These are phyloP conservation scores for Candida anutae DNA, from an alignment of 1,139 yeast species.

Conservation along the genomic window DNA sequence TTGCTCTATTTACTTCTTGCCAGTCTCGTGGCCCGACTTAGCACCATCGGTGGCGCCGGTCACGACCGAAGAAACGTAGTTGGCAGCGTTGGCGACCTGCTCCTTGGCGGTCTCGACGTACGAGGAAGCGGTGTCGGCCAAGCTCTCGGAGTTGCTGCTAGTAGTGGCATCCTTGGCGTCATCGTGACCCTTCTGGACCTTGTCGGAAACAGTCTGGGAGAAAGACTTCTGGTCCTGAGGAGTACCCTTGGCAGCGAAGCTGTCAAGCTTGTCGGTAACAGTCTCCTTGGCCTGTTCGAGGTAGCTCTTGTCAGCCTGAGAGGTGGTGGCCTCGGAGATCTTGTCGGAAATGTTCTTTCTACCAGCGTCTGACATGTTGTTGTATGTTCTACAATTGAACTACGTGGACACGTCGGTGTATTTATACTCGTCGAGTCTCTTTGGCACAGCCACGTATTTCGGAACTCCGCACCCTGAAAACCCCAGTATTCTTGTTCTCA, in stretches of 20 bases:
- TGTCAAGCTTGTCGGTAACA: constrained; percentile 59
- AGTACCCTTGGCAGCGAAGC: constrained; percentile 46
- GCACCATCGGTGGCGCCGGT: constrained; percentile 59
- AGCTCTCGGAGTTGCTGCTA: constrained; percentile 23
- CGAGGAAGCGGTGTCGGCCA: constrained; percentile 50
- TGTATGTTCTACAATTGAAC: not conserved
- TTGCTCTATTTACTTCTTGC: constrained; percentile 22
- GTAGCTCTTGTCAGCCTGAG: constrained; percentile 61
- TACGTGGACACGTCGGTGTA: too few species aligned
- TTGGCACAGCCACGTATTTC: too few species aligned
- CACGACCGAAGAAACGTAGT: constrained; percentile 49
- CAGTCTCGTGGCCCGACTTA: constrained; percentile 35
- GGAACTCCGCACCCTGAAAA: too few species aligned
- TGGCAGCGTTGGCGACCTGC: constrained; percentile 52
- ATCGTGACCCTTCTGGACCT: constrained; percentile 32
- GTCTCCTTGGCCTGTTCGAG: constrained; percentile 64
- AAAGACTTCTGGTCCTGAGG: constrained; percentile 66
- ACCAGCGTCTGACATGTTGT: constrained; percentile 62
- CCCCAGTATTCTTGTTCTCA: too few species aligned
- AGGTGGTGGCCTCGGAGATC: constrained; percentile 58
- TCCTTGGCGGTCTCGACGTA: constrained; percentile 59
- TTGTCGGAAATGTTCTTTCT: constrained; percentile 73
- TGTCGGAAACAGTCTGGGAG: constrained; percentile 60
- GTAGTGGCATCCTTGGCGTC: constrained; percentile 23
- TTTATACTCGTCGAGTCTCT: too few species aligned